Base-by-base conservation (phyloP, 2,329 filamentous ascomycete species). In the Aspergillus chevalieri region DNA sequence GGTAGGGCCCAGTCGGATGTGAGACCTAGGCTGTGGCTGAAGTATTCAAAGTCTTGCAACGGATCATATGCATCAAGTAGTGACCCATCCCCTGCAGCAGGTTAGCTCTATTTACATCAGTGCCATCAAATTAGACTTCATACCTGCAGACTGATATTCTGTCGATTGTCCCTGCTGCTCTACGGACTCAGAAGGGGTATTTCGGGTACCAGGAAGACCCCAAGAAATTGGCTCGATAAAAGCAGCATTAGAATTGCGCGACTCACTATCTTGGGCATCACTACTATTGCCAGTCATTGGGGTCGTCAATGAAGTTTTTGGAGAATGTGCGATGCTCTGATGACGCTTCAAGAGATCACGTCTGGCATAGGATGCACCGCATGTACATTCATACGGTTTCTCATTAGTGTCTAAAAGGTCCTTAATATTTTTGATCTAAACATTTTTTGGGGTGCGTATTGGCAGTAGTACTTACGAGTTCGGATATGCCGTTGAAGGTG, bases 261-360 rank as follows among this genome's bases (percentile, higher is more conserved):
- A 7, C 10, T 30, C 26, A 10, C 10, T 12, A 10, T 30, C 9
- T 30, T 30, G 26, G 26, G 8, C 4, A 4, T 12, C 26, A 10
- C 26, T 30, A 30, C 4, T 10, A 30, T 30, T 10, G 26, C 26
- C 26, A 5, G 9, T 12, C 26, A 30, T 10, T 9, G 26, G 26
- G 26, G 26, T 30, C 12, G 26, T 30, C 26, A 12, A 42, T 12
- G 48, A 48, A 15, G 51, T 55, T 24, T 21, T 28, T 15, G 47
- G 45, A 47, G 45, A 24, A 52, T 55, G 53, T 19, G 30, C 42
- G 30, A 49, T 43, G 6, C 41, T 24, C 30, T 53, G 49, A 44
- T 57, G 55, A 3, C 55, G 53, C 26, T 50, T 50, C 22, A 57
- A 33, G 4, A 57, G 44, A 34, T 55, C 55, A 2, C 53, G 53